Evolutionary conservation across 2,329 filamentous ascomycete species (phyloP).

Genomic region (Trichoderma cornu-damae): DNA sequence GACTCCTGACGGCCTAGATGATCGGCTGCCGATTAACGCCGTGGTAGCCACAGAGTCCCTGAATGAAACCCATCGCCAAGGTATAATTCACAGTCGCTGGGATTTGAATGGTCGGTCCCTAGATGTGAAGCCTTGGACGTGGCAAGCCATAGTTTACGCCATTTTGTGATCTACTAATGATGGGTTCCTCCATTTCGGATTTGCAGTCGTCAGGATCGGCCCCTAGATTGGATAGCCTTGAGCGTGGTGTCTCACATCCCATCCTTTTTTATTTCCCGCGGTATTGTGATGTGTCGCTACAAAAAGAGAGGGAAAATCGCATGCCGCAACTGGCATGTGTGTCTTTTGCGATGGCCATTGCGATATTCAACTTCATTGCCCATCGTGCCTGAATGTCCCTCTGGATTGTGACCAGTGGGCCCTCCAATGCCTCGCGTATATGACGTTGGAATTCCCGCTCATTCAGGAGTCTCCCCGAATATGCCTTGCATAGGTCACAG

Average conservation of each 20-base stretch:
- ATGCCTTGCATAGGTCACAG: background rate
- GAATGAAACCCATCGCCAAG: background rate
- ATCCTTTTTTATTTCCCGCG: constrained; percentile 24
- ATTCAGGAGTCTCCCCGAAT: background rate
- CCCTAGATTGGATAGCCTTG: constrained; percentile 3
- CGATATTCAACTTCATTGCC: constrained; percentile 20
- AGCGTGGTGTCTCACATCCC: constrained; percentile 21
- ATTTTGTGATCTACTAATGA: background rate
- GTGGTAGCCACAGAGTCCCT: background rate
- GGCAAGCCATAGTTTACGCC: background rate
- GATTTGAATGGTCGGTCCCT: background rate
- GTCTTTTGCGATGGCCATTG: constrained; percentile 15
- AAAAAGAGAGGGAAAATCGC: constrained; percentile 2
- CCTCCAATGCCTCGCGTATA: constrained; percentile 5
- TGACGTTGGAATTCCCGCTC: background rate
- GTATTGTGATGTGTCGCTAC: background rate
- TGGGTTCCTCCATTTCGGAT: background rate
- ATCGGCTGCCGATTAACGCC: background rate
- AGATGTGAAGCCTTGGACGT: background rate
- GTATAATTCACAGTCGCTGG: background rate
- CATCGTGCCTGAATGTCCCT: background rate
- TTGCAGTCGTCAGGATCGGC: background rate
- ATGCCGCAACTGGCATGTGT: constrained; percentile 25
- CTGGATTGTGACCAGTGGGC: background rate
- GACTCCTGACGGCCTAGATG: background rate